These are phyloP conservation scores for Neurospora sp. DNA, from an alignment of 495 filamentous ascomycete species.

Conservation along the genomic window DNA sequence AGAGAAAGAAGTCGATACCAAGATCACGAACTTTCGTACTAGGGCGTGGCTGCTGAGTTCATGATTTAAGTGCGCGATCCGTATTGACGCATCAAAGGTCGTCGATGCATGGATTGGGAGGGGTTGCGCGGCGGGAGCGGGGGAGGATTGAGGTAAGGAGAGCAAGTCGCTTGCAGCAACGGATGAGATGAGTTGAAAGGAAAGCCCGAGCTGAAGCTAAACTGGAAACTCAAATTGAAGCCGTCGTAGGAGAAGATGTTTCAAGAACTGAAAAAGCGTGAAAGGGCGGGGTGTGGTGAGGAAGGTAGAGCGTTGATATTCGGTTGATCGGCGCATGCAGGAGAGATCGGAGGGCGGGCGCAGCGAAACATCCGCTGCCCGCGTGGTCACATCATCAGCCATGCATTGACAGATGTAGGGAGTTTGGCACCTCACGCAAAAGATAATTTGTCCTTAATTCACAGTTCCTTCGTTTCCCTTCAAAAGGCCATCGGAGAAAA, in stretches of 20 bases:
- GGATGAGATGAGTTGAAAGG: neutral
- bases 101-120: neutral
- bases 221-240: neutral
- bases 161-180: neutral
- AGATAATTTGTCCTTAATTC: neutral
- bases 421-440: neutral
- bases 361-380: neutral
- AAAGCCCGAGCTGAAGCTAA: neutral
- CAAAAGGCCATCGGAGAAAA: neutral
- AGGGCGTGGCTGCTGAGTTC: neutral
- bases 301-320: neutral
- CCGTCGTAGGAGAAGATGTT: neutral
- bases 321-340: neutral
- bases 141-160: neutral
- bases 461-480: neutral
- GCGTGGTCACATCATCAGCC: neutral
- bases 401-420: neutral
- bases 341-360: neutral
- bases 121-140: neutral
- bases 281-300: neutral
- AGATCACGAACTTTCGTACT: neutral
- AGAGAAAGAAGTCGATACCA: neutral
- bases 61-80: neutral
- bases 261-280: neutral
- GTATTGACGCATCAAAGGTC: neutral